These are phyloP conservation scores for Candida nanaspora DNA, from an alignment of 805 yeast genomes.

Conservation along the genomic window DNA sequence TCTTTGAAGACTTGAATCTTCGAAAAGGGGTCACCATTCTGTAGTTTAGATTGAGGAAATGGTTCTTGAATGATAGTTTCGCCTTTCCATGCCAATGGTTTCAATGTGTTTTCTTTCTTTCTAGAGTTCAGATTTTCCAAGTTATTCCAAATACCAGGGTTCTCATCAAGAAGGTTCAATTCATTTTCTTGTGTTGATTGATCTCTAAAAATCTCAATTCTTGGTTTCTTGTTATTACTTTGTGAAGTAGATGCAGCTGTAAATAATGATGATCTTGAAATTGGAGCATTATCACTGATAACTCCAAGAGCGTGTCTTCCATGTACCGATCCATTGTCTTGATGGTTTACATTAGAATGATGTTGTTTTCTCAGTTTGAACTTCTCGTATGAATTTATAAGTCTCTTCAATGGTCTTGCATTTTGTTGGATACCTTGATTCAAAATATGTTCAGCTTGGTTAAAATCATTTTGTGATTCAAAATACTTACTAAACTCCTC, in stretches of 20 bases:
- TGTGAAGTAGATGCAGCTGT: constrained; percentile 1
- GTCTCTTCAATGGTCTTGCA: constrained; percentile 60
- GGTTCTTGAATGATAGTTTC: constrained; percentile 43
- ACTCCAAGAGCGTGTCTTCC: background rate
- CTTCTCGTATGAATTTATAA: constrained; percentile 38
- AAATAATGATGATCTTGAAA: background rate
- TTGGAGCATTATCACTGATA: background rate
- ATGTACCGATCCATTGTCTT: background rate
- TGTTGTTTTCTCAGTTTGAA: constrained; percentile 28
- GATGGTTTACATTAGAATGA: constrained; percentile 7
- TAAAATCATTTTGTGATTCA: constrained; percentile 39
- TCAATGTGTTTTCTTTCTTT: constrained; percentile 56
- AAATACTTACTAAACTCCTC: constrained; percentile 68
- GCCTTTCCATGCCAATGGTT: constrained; percentile 57
- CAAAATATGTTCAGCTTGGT: constrained; percentile 55
- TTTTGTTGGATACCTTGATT: constrained; percentile 46
- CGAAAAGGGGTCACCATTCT: constrained; percentile 2
- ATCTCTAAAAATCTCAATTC: constrained; percentile 15
- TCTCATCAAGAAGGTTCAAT: background rate
- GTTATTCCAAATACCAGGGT: constrained; percentile 34
- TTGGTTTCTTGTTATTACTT: constrained; percentile 7
- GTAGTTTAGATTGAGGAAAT: background rate
- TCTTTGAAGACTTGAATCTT: constrained; percentile 34
- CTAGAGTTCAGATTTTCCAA: constrained; percentile 43
- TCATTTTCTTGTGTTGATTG: background rate